Percentiles rank a stretch among this genome's conserved stretches.
Evolutionary conservation across 2,329 filamentous ascomycete species (phyloP).

Genomic region (Colletotrichum shisoi): DNA sequence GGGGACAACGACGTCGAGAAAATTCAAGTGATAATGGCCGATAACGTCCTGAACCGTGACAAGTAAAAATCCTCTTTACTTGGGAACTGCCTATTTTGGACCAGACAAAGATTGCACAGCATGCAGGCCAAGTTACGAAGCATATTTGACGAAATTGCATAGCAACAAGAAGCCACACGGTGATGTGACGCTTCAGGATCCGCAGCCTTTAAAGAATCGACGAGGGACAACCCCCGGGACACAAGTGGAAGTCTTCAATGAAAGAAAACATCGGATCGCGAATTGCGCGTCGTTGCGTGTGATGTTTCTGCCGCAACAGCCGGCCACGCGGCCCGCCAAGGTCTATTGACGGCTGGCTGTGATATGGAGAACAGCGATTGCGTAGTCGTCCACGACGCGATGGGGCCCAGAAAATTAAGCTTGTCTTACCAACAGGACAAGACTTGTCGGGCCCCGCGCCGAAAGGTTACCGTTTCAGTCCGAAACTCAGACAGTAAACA

Average conservation of each 20-base stretch:
- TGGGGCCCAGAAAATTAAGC: constrained; percentile 11
- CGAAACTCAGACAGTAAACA: not conserved
- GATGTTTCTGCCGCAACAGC: not conserved
- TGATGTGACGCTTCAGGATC: not conserved
- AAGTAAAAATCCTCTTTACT: not conserved
- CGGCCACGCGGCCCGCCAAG: constrained; percentile 21
- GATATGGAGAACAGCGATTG: not conserved
- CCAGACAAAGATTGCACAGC: not conserved
- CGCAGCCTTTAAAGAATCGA: not conserved
- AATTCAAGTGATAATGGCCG: not conserved
- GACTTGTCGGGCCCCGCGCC: not conserved
- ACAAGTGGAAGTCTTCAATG: not conserved
- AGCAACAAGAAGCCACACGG: not conserved
- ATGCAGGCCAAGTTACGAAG: not conserved
- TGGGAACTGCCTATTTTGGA: not conserved
- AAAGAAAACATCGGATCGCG: not conserved
- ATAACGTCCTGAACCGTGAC: not conserved
- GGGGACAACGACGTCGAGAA: not conserved
- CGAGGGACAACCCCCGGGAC: too few relatives aligned
- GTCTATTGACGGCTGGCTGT: not conserved
- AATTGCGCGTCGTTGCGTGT: constrained; percentile 12
- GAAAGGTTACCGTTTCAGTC: not conserved
- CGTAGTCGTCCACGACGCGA: not conserved
- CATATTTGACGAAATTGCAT: not conserved
- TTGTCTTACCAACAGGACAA: constrained; percentile 18